Evolutionary conservation across 78 protist species (phyloP), one percentile per base, ranked within the genome.

Genomic region (Guillardia theta): DNA sequence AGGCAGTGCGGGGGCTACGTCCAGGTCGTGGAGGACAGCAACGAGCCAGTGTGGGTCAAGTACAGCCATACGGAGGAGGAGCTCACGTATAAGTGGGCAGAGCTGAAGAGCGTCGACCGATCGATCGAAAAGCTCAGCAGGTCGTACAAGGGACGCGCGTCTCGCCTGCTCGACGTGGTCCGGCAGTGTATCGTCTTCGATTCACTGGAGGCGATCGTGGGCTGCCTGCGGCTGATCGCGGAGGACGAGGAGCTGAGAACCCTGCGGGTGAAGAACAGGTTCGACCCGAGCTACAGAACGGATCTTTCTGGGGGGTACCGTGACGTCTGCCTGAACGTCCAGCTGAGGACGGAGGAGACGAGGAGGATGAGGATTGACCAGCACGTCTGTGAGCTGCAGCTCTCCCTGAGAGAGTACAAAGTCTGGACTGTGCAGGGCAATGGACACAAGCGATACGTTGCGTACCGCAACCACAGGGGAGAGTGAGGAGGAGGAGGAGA

Each of bases 301-400:
- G 27, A 1, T 24, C 21, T 58, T 24, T 58, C 70, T 36, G 46
- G n/a, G 83, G 41, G 45, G 41, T 78, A 78, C 48, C 90, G 50
- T 22, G 90, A 78, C 90, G 90, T 78, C 53, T 8, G 6, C 43
- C 48, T 78, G 43, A 41, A 6, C 90, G 18, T 78, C 43, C 90
- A 19, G 33, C 8, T 78, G 53, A 18, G 44, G 30, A 43, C n/a
- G 50, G 41, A 18, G 41, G 15, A 27, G 50, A 37, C 90, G n/a
- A 45, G 90, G 33, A 18, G 12, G 33, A 45, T 78, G 90, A 36
- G 48, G 37, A 45, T 78, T 18, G 50, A 78, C 90, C 48, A 44
- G 33, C 90, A 78, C 90, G 50, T 78, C 45, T 37, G 45, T 30
- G 90, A 78, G 90, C 44, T 78, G 48, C 90, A 78, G 90, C 90